Evolutionary conservation across 2,329 filamentous ascomycete species (phyloP).

Genomic region (Alternaria consortialis): DNA sequence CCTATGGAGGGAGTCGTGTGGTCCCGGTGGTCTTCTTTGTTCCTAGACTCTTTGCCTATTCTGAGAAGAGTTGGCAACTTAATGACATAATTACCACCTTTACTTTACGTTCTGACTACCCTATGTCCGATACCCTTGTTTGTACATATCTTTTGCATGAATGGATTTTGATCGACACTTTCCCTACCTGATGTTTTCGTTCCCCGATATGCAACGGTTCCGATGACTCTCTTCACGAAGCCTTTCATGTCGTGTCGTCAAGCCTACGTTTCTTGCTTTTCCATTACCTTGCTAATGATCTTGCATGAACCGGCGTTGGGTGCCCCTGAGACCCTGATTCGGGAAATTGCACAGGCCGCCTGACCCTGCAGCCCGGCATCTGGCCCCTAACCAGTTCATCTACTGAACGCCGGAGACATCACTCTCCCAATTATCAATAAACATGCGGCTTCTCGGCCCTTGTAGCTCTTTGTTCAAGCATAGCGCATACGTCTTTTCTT

Average conservation of each 20-base stretch:
- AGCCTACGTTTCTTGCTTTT: background rate
- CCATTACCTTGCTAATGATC: background rate
- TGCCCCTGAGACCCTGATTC: slow-evolving; percentile 1
- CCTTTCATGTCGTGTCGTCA: background rate
- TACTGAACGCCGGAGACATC: background rate
- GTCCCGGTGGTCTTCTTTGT: slow-evolving; percentile 48
- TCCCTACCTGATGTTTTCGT: no score
- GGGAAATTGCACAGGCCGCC: slow-evolving; percentile 10
- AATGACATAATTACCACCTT: slow-evolving; percentile 47
- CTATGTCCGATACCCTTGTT: background rate
- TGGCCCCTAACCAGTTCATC: background rate
- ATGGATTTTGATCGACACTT: background rate
- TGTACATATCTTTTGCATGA: slow-evolving; percentile 2
- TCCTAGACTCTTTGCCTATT: slow-evolving; percentile 39
- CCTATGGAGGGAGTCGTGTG: slow-evolving; percentile 47
- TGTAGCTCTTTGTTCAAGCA: background rate
- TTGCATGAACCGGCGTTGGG: background rate
- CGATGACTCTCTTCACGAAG: background rate
- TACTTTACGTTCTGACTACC: slow-evolving; percentile 8
- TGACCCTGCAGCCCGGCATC: slow-evolving; percentile 1
- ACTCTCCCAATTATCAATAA: background rate
- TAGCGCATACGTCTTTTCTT: no score
- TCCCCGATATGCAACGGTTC: background rate
- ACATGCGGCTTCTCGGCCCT: background rate
- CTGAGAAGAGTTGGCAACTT: slow-evolving; percentile 37